phyloP scores from a whole-genome alignment of 495 filamentous ascomycete species.

The Hyaloscypha finlandica region DNA sequence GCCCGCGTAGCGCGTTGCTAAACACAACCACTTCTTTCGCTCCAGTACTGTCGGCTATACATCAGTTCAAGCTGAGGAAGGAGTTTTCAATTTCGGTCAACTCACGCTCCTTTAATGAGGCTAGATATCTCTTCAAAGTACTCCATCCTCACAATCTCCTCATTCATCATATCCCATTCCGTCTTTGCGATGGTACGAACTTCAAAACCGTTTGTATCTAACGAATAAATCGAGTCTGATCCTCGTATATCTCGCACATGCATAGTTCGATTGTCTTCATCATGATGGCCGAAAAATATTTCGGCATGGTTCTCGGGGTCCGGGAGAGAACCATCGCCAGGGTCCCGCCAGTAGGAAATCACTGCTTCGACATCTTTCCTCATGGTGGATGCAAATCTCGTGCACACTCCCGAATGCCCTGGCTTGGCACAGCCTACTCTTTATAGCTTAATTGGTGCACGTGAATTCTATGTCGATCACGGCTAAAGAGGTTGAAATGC shows the following conservation, averaged over 20 bases:
- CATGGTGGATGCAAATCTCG: not conserved
- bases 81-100: too few relatives aligned
- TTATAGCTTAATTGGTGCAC: too few relatives aligned
- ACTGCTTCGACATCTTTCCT: not conserved
- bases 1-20: not conserved
- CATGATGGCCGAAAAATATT: not conserved
- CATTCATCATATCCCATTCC: not conserved
- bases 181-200: not conserved
- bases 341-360: constrained; percentile 1
- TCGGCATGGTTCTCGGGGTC: not conserved
- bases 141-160: not conserved
- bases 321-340: not conserved
- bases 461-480: too few relatives aligned
- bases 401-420: too few relatives aligned
- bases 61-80: too few relatives aligned
- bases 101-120: not conserved
- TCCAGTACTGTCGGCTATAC: too few relatives aligned
- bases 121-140: not conserved
- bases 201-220: too few relatives aligned
- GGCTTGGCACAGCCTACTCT: too few relatives aligned
- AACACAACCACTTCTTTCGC: not conserved
- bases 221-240: too few relatives aligned
- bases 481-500: too few relatives aligned
- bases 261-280: not conserved
- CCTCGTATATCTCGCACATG: not conserved